Evolutionary conservation across 2,329 filamentous ascomycete species (phyloP).

Genomic region (Alternaria metachromatica): DNA sequence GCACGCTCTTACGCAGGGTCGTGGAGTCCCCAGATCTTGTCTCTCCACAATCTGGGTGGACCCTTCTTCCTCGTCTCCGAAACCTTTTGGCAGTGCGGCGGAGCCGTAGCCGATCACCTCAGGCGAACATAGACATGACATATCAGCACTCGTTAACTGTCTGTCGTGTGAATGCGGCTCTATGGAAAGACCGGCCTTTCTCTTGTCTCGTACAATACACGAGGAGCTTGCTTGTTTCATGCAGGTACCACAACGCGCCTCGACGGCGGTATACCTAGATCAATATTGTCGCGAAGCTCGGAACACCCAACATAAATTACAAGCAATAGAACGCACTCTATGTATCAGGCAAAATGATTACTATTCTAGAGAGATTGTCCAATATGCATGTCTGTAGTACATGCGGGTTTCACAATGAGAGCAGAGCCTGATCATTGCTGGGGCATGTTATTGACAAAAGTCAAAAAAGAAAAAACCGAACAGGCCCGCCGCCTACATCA

Average conservation of each 20-base stretch:
- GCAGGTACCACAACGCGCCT: not conserved
- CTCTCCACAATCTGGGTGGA: slow-evolving; percentile 9
- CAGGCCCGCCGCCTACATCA: too few relatives aligned
- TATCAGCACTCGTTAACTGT: not conserved
- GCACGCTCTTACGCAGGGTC: slow-evolving; percentile 26
- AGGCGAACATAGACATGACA: not conserved
- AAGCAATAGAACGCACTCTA: not conserved
- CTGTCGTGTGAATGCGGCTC: not conserved
- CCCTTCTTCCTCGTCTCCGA: slow-evolving; percentile 3
- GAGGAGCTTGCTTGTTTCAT: not conserved
- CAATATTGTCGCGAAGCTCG: not conserved
- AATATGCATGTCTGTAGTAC: not conserved
- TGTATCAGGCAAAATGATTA: not conserved
- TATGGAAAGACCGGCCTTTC: not conserved
- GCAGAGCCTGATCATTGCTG: not conserved
- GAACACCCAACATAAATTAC: not conserved
- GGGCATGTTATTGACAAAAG: not conserved
- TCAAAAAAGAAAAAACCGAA: too few relatives aligned
- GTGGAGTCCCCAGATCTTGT: slow-evolving; percentile 25
- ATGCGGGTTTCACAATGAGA: not conserved
- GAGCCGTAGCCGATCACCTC: not conserved
- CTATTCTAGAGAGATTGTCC: not conserved
- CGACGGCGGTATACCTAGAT: not conserved
- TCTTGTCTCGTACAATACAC: not conserved
- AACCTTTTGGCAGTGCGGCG: not conserved